Evolutionary conservation across 1,284 basidiomycete genomes (phyloP).

Genomic region (Naganishia liquefaciens): DNA sequence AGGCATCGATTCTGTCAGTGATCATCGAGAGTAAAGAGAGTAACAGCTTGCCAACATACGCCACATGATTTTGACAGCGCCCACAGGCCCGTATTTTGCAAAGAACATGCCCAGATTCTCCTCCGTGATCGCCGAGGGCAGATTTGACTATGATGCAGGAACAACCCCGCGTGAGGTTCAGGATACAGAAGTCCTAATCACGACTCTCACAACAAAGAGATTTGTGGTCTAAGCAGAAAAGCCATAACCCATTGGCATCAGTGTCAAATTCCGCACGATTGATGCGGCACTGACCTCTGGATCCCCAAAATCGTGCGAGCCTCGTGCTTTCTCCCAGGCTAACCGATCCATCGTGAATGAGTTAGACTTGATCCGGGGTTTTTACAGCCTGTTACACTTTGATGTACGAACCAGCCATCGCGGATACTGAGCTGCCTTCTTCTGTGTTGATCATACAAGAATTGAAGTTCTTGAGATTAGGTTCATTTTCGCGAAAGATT

Average conservation of each 20-base stretch:
- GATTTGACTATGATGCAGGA: constrained; percentile 56
- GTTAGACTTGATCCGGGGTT: constrained; percentile 8
- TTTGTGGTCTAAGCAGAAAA: constrained; percentile 72
- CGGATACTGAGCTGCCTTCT: constrained; percentile 70
- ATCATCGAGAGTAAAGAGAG: background rate
- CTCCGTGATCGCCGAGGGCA: constrained; percentile 82
- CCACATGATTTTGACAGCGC: constrained; percentile 86
- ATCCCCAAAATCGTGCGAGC: constrained; percentile 73
- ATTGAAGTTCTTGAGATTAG: constrained; percentile 8
- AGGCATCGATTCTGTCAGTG: background rate
- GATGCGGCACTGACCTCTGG: constrained; percentile 44
- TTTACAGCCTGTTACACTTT: background rate
- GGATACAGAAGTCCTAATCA: constrained; percentile 4
- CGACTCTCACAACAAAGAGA: constrained; percentile 71
- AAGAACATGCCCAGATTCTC: constrained; percentile 82
- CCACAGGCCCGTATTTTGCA: constrained; percentile 61
- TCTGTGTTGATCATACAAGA: constrained; percentile 53
- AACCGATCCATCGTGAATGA: constrained; percentile 5
- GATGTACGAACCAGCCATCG: constrained; percentile 68
- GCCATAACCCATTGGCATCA: background rate
- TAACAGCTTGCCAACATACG: constrained; percentile 57
- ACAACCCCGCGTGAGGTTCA: constrained; percentile 13
- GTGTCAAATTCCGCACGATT: too few relatives aligned
- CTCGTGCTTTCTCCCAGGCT: constrained; percentile 83
- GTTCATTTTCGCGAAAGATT: background rate